These are phyloP conservation scores for Mortierella sp. DNA, from an alignment of 371 early-diverging fungal genomes.

Conservation along the genomic window DNA sequence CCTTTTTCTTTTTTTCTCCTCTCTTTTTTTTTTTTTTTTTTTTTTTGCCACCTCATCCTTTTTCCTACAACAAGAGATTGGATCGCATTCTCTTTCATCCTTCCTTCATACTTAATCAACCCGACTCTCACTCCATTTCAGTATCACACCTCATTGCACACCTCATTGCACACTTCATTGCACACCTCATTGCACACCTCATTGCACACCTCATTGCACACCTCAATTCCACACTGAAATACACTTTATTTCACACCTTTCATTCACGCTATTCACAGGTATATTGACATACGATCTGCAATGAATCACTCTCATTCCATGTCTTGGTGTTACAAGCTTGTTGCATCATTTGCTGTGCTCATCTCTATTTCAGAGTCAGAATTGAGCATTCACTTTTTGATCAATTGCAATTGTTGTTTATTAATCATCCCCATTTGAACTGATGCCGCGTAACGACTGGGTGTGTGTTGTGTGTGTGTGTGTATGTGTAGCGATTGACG, in stretches of 20 bases:
- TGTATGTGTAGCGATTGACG: too few species aligned
- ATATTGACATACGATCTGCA: not conserved
- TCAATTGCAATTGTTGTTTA: too few species aligned
- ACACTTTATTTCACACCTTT: too few species aligned
- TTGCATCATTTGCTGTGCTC: too few species aligned
- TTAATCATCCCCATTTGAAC: too few species aligned
- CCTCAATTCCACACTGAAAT: not conserved
- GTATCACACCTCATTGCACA: not conserved
- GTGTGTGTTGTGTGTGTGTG: too few species aligned
- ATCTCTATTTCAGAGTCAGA: too few species aligned
- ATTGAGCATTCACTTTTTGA: too few species aligned
- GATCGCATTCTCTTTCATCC: not conserved
- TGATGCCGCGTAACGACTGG: too few species aligned
- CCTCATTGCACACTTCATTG: not conserved
- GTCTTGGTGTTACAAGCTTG: too few species aligned
- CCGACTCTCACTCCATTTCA: not conserved
- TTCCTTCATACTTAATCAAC: not conserved
- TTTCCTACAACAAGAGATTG: not conserved
- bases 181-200: not conserved
- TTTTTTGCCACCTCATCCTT: slow-evolving; percentile 3
- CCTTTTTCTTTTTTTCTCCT: not conserved
- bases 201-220: not conserved
- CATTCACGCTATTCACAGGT: not conserved
- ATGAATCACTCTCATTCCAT: too few species aligned
- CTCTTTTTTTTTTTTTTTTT: not conserved